Base-by-base conservation (phyloP, 1,284 basidiomycete species). In the Pseudozyma tsukubaensis region DNA sequence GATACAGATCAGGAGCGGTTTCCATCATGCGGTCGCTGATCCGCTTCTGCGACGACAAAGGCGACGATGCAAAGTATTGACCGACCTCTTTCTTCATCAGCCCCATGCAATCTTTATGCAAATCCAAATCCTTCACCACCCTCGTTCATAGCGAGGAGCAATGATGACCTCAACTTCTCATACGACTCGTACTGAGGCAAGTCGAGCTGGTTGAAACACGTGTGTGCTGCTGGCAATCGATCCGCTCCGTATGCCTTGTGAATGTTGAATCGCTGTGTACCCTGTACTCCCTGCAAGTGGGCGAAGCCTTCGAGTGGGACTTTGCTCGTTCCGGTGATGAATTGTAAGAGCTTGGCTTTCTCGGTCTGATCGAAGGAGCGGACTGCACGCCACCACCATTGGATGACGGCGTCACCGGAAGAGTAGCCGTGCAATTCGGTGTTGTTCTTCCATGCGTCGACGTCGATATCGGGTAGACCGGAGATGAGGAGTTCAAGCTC, bases 301-400 rank as follows among this genome's bases (percentile, higher is more conserved):
- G 90, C 90, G 85, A 97, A 98, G 16, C 95, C 95, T 61, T 91
- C 92, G 29, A 98, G 88, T 14, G 97, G 97, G 0, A 99, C 97
- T 60, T 95, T 90, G 37, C 94, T 95, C 1, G 94, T 85, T 7
- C 86, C 94, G 1, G 97, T 97, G 37, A 95, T 95, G 86, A 99
- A 99, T 87, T 97, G 97, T 3, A 87, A 68, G 4, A 87, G 77
- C 84, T 97, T 96, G 18, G 95, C 94, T 63, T 94, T 89, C 86
- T 99, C 94, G 79, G 97, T 95, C 54, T 96, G 92, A 78, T 94
- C 95, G 87, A 98, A 98, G 13, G 93, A 95, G 85, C 98, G 94
- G 52, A 99, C 89, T 2, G 96, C 95, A 76, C 97, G 90, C 97
- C 97, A 99, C 92, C 94, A 98, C 95, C 96, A 99, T 36, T 94